A percentile compares a stretch with the other conserved stretches of the same genome.
Evolutionary conservation across 1,284 basidiomycete genomes (phyloP).

Genomic region (Moesziomyces parantarcticus): DNA sequence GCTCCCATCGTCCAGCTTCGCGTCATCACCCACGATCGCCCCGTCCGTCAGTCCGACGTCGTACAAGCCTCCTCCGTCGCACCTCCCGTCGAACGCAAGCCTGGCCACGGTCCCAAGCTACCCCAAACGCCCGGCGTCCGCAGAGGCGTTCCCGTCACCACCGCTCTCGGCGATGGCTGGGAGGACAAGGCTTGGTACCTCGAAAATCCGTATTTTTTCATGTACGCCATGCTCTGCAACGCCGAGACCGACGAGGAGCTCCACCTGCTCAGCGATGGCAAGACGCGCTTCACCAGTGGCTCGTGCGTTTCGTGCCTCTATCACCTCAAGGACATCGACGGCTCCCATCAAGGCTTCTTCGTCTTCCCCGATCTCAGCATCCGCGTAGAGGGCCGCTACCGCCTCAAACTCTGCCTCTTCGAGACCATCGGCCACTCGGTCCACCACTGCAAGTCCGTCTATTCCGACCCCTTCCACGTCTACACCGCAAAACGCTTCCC

Average conservation of each 20-base stretch:
- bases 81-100: conserved; percentile 38
- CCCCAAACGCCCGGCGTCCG: conserved; percentile 40
- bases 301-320: conserved; percentile 92
- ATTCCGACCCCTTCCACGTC: conserved; percentile 61
- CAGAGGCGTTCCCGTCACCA: conserved; percentile 54
- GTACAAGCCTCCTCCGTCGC: conserved; percentile 16
- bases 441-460: conserved; percentile 64
- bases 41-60: conserved; percentile 26
- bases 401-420: conserved; percentile 83
- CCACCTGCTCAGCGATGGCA: conserved; percentile 92
- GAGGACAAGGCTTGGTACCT: conserved; percentile 66
- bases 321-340: conserved; percentile 90
- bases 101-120: conserved; percentile 29
- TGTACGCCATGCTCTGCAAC: conserved; percentile 65
- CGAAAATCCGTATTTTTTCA: conserved; percentile 64
- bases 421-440: conserved; percentile 80
- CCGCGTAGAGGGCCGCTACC: conserved; percentile 84
- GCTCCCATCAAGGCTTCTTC: conserved; percentile 76
- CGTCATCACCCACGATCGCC: conserved; percentile 73
- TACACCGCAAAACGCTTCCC: conserved; percentile 64
- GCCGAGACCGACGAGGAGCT: conserved; percentile 79
- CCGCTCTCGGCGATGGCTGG: conserved; percentile 57
- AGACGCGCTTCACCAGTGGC: conserved; percentile 86
- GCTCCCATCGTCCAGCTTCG: conserved; percentile 95
- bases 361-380: conserved; percentile 69